Conservation (phyloP, 371 early-diverging fungal genomes). For the Apophysomyces variabilis region DNA sequence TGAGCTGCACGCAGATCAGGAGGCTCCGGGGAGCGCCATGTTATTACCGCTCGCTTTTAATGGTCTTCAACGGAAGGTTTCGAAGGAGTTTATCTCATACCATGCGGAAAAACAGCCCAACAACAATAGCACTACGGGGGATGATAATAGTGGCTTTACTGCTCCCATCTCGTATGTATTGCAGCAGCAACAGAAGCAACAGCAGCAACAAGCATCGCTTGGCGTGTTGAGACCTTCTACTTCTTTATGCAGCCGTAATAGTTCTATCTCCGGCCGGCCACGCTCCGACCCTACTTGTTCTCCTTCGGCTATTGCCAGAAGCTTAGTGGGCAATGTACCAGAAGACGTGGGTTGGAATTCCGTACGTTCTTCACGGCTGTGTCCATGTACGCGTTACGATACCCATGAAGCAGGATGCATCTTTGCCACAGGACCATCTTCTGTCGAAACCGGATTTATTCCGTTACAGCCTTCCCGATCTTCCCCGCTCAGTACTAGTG, state of each 20-base stretch:
- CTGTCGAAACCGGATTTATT: not conserved
- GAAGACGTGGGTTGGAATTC: not conserved
- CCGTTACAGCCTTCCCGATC: not conserved
- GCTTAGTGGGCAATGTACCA: not conserved
- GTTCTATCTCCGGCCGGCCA: constrained; percentile 13
- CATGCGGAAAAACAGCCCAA: not conserved
- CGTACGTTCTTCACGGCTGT: not conserved
- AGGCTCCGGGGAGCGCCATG: too few relatives aligned
- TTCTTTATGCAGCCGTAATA: constrained; percentile 27
- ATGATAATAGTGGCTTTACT: not conserved
- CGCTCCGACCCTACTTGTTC: not conserved
- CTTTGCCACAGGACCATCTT: not conserved
- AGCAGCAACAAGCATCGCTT: constrained; percentile 9
- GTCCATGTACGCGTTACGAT: not conserved
- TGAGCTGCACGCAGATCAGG: too few relatives aligned
- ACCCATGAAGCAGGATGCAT: not conserved
- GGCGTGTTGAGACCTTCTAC: constrained; percentile 9
- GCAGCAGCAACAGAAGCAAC: constrained; percentile 15
- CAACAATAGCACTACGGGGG: constrained; percentile 1
- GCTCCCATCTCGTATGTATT: not conserved
- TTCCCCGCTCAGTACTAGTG: not conserved
- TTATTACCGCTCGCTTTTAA: too few relatives aligned
- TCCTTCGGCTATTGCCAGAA: not conserved
- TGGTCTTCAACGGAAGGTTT: too few relatives aligned
- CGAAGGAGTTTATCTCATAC: not conserved